Conservation (phyloP, 352 stramenopile species). For the Halophytophthora batemanensis region DNA sequence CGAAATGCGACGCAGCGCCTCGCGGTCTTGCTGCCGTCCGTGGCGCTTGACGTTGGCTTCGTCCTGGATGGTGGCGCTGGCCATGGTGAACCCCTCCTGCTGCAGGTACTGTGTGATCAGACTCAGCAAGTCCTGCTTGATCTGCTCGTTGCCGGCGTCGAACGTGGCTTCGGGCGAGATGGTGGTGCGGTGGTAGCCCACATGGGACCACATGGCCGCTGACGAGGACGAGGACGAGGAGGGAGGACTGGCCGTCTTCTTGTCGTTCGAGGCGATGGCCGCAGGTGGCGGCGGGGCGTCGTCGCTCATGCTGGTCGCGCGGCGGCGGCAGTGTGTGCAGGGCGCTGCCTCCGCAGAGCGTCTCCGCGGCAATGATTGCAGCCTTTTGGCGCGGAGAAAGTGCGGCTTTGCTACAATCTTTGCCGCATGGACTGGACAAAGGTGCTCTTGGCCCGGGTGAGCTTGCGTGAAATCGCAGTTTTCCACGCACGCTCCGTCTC, state of each 20-base stretch:
- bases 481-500: too few species aligned
- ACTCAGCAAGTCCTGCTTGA: conserved; percentile 78
- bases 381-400: too few species aligned
- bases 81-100: conserved; percentile 73
- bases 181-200: conserved; percentile 81
- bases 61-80: conserved; percentile 84
- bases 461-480: too few species aligned
- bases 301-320: conserved; percentile 22
- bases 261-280: too few species aligned
- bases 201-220: conserved; percentile 57
- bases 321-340: not conserved
- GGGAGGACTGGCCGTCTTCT: conserved; percentile 1
- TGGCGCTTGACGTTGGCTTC: conserved; percentile 84
- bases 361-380: too few species aligned
- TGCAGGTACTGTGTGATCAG: conserved; percentile 89
- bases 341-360: too few species aligned
- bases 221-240: conserved; percentile 10
- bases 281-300: conserved; percentile 11
- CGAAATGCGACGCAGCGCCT: conserved; percentile 68
- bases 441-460: too few species aligned
- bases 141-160: conserved; percentile 62
- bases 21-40: conserved; percentile 66
- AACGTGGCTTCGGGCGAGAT: conserved; percentile 82
- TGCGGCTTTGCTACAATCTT: too few species aligned
- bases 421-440: too few species aligned